Conservation (phyloP, 495 filamentous ascomycete genomes). For the Cryomyces minteri region DNA sequence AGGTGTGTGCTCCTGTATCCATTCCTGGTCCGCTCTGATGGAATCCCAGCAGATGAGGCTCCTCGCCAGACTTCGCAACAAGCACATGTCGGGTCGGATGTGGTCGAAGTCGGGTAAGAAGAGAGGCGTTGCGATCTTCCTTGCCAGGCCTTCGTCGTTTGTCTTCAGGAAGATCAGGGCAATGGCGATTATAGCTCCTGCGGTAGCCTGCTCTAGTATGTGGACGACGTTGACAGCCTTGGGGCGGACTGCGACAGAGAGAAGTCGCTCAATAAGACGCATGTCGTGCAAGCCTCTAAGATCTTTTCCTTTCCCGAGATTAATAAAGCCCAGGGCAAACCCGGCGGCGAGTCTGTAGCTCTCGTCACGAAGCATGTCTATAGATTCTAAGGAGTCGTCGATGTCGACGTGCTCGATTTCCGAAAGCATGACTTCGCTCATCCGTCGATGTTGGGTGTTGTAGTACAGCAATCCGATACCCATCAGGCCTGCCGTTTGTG, state of each 20-base stretch:
- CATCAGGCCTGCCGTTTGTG: conserved; percentile 93
- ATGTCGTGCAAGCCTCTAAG: conserved; percentile 84
- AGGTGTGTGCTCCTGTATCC: conserved; percentile 61
- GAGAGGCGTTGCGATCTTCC: conserved; percentile 85
- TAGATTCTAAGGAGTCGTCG: conserved; percentile 43
- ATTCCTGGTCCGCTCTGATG: conserved; percentile 48
- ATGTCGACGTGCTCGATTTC: conserved; percentile 77
- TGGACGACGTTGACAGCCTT: conserved; percentile 81
- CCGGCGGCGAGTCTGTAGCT: conserved; percentile 88
- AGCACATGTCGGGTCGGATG: conserved; percentile 78
- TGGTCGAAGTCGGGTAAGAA: conserved; percentile 84
- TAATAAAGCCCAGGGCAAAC: conserved; percentile 87
- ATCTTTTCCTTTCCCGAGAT: conserved; percentile 77
- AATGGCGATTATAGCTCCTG: conserved; percentile 74
- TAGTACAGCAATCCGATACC: conserved; percentile 91
- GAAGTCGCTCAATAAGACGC: conserved; percentile 73
- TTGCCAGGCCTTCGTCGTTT: conserved; percentile 69
- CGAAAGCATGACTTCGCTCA: conserved; percentile 97
- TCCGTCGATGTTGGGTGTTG: conserved; percentile 86
- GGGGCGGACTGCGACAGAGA: conserved; percentile 66
- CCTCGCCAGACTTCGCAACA: conserved; percentile 76
- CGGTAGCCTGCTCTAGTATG: conserved; percentile 77
- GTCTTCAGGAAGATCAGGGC: conserved; percentile 98
- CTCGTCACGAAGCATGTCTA: conserved; percentile 70
- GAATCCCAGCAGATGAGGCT: conserved; percentile 87